Evolutionary conservation across 345 rosid species (phyloP), one percentile per base, ranked within the genome.

Genomic region (Salix exigua): DNA sequence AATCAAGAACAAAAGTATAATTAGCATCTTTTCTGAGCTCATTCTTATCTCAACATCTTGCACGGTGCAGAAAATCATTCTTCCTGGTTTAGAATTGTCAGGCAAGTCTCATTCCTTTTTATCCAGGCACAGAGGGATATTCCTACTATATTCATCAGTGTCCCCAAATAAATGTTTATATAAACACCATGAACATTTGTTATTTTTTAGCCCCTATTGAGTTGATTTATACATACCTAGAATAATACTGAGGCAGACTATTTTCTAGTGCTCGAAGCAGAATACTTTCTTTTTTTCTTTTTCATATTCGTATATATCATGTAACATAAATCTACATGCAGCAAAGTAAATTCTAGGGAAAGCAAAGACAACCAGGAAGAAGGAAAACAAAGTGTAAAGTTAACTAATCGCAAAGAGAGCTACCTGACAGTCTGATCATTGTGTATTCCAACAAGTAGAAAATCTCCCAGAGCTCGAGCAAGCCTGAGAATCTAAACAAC

Each of bases 391-490:
- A 19, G 46, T 16, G 60, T 42, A 31, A 60, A 66, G 50, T 30
- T 35, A 69, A 50, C n/a, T 31, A 18, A 55, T 16, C 23, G 28
- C 25, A 18, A 42, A 26, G 66, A 68, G 69, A 13, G 25, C 66
- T 82, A 91, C 96, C 96, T 88, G 83, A 87, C 88, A 1, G 89
- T 86, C 73, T 79, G 90, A 81, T 91, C 96, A 80, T 86, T 85
- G 83, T 89, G 88, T 72, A 90, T 86, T 16, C 94, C 96, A 76
- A 91, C 96, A 66, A 91, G 89, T 79, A 91, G 94, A 81, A 91
- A 91, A 82, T 91, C 92, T 73, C 96, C 94, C 73, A 91, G 94
- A 42, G 82, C 91, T 51, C 88, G 85, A 68, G 96, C 94, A 80
- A 86, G 50, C 83, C 90, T 87, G 76, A 91, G 81, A 78, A 89